Base-by-base conservation (phyloP, 2,329 filamentous ascomycete species). In the Colletotrichum cuscutae region DNA sequence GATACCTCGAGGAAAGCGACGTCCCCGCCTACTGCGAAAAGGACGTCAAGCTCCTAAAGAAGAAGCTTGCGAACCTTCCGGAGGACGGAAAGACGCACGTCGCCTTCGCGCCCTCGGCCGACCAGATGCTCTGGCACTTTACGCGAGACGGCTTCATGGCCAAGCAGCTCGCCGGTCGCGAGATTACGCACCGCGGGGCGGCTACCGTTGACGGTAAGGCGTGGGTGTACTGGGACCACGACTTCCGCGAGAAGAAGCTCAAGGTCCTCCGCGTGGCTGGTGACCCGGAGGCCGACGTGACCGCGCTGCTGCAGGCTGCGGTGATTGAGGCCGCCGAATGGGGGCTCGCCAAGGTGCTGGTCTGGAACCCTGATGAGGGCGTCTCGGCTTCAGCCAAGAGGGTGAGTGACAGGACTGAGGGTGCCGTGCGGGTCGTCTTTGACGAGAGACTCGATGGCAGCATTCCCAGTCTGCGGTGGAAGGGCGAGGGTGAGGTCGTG, bases 341-440 rank as follows among this genome's bases (percentile, higher is more conserved):
- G 75, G 79, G 79, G 1, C 58, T 84, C 28, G 71, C 75, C 4
- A 80, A 81, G 69, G 79, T 84, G 35, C 75, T 83, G 6, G 60
- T 82, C 6, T 83, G 82, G 82, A 81, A 83, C 46, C 82, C 82
- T 7, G 78, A 79, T 35, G 75, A 79, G 6, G 77, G 77, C n/a
- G 73, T 80, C 4, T 74, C 76, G 12, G 52, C 53, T 12, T 81
- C 78, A 2, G 80, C 80, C 5, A 78, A 77, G 68, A 75, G 65
- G 13, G 77, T 82, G n/a, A 77, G 77, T 11, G 76, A 79, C 26
- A 87, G n/a, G 82, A 88, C 80, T 81, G 82, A 79, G 12, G 74
- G 77, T 3, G 75, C 79, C 8, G 71, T 73, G 15, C 77, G 78
- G 65, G 73, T 80, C 4, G 66, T 79, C 1, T 78, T 79, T 46